Percentiles rank a stretch among this genome's conserved stretches.
phyloP scores from a whole-genome alignment of 768 basidiomycete species.

The Amanita molliuscula region DNA sequence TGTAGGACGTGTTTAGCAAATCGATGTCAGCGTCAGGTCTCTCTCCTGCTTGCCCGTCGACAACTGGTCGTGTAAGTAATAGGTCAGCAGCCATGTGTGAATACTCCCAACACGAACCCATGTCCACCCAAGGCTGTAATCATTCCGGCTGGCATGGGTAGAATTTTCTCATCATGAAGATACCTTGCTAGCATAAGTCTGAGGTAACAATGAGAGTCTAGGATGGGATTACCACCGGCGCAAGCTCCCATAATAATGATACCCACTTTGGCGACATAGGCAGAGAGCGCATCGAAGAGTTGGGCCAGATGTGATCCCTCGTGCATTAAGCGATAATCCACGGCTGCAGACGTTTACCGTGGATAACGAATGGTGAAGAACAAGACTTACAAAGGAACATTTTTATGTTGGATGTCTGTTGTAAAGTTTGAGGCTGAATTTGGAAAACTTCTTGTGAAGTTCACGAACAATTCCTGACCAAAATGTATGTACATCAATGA shows the following conservation, averaged over 20 bases:
- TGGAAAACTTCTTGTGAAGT: slow-evolving; percentile 1
- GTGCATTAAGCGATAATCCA: too few relatives aligned
- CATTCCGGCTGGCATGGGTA: slow-evolving; percentile 12
- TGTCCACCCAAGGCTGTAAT: slow-evolving; percentile 15
- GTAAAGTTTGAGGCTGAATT: not conserved
- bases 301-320: too few relatives aligned
- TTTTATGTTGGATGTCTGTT: slow-evolving; percentile 9
- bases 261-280: slow-evolving; percentile 7
- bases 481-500: not conserved
- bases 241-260: slow-evolving; percentile 43
- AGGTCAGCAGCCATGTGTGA: too few relatives aligned
- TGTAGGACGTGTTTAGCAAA: slow-evolving; percentile 10
- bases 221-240: slow-evolving; percentile 28
- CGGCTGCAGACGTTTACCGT: too few relatives aligned
- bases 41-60: slow-evolving; percentile 10
- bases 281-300: too few relatives aligned
- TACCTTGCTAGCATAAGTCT: slow-evolving; percentile 7
- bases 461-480: slow-evolving; percentile 9
- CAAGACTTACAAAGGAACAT: slow-evolving; percentile 15
- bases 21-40: slow-evolving; percentile 12
- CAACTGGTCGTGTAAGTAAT: not conserved
- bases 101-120: slow-evolving; percentile 6
- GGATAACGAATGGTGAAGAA: too few relatives aligned
- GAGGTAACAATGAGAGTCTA: not conserved
- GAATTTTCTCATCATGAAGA: slow-evolving; percentile 9